Evolutionary conservation across 305 asterid species (phyloP), one percentile per base, ranked within the genome.

Genomic region (Fraxinus velutina): DNA sequence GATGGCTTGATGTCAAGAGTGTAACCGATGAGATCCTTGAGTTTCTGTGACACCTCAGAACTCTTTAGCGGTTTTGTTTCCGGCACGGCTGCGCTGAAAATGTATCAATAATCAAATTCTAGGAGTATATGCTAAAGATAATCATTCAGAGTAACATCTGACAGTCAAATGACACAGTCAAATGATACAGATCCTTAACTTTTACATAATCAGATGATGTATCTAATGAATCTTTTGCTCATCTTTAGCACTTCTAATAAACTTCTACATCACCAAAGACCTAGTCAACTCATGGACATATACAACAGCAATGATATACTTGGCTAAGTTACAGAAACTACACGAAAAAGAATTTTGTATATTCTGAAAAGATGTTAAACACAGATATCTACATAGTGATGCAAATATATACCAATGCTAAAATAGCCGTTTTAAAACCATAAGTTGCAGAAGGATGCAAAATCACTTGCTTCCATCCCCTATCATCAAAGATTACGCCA

Each of bases 1-100:
- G 99, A 96, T 34, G 96, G 93, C 88, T 86, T 94, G 83, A 92
- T 83, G 86, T 91, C 89, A 42, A 95, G 92, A 73, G 98, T 91
- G 89, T 94, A 93, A 3, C 97, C 97, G 34, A 88, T 71, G 80
- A 92, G 87, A 84, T 91, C 93, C 84, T 88, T 92, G 79, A 94
- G 85, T 76, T 86, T 92, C 73, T 80, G 87, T 13, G 99, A 93
- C 39, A 93, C 91, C 88, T 92, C 97, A 5, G 39, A 75, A 82
- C 72, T 83, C 71, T 84, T 88, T 64, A 96, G 66, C 19, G 89
- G 84, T 85, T 94, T 90, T 82, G 94, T 92, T 78, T 86, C 89
- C 12, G 80, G 86, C 80, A 85, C 85, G 85, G 82, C 88, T 88
- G 88, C 30, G 62, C 89, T 86, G 83, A 86, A 89, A 75, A 81